Base-by-base conservation (phyloP, 306 rosid genomes). In the Fragaria nilgerrensis region DNA sequence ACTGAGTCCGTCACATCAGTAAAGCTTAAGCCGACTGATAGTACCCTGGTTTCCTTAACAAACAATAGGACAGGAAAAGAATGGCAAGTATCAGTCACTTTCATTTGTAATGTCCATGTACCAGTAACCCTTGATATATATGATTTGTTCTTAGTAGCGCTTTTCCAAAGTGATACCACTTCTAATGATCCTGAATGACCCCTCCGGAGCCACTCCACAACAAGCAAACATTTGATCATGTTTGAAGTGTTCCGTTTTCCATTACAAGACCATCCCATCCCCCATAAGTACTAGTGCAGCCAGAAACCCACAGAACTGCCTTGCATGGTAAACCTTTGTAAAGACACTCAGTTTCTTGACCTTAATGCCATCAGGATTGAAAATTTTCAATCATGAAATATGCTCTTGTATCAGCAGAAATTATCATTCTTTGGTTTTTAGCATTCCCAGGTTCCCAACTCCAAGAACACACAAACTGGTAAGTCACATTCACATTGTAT, bases 21-120 rank as follows among this genome's bases (percentile, higher is more conserved):
- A 87, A 94, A 94, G 85, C 96, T 92, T 88, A 92, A 83, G 77
- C 97, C 96, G 86, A 92, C 96, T 27, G 98, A 89, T 75, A 94
- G 85, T 77, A 94, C 87, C 85, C 98, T 89, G 77, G 98, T 94
- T 88, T 92, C 97, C 84, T 89, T 97, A 79, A 94, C 96, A 85
- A 94, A 94, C 23, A 96, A 92, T 73, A 92, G 83, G 71, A 94
- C 97, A 77, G 92, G 88, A 82, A 82, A 92, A 92, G 98, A 89
- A 86, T 94, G 96, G 72, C 86, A 82, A 59, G 78, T 70, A 86
- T 92, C 98, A 16, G 23, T 72, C 55, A 87, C 81, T 87, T 87
- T 92, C 97, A 94, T 94, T 76, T 82, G 84, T 78, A 92, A 72
- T 41, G 98, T 87, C 98, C 97, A 92, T 76, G 94, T 87, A 75